These are phyloP conservation scores for Termitomyces sp. DNA, from an alignment of 768 basidiomycete genomes.

Conservation along the genomic window DNA sequence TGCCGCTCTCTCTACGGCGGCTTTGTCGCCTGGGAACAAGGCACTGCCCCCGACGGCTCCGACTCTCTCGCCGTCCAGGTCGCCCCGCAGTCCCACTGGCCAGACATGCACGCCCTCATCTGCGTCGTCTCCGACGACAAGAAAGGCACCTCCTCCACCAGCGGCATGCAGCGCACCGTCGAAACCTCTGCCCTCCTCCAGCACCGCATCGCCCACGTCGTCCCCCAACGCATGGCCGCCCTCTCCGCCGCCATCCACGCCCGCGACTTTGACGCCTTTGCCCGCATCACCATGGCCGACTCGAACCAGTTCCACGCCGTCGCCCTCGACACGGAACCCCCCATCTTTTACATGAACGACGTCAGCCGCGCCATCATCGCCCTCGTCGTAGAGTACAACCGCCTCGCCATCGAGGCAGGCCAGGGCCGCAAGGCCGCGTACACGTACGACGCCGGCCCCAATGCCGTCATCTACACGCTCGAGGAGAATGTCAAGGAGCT, in stretches of 20 bases:
- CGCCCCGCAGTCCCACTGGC: constrained; percentile 86
- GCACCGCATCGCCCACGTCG: constrained; percentile 82
- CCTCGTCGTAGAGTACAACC: constrained; percentile 89
- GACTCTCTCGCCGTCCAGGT: constrained; percentile 89
- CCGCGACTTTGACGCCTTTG: constrained; percentile 86
- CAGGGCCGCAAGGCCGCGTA: constrained; percentile 81
- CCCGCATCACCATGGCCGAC: constrained; percentile 91
- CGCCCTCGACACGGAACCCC: constrained; percentile 92
- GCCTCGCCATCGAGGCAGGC: constrained; percentile 54
- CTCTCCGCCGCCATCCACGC: constrained; percentile 77
- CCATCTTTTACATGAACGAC: constrained; percentile 99
- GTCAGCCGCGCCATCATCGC: constrained; percentile 90
- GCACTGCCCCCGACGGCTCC: constrained; percentile 55
- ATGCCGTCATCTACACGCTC: constrained; percentile 93
- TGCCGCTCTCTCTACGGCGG: constrained; percentile 97
- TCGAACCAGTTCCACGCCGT: constrained; percentile 99
- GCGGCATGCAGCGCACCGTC: constrained; percentile 97
- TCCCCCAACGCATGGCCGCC: constrained; percentile 78
- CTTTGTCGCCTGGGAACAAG: constrained; percentile 93
- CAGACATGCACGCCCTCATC: constrained; percentile 93
- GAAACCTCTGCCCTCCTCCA: constrained; percentile 85
- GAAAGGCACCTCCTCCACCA: constrained; percentile 91
- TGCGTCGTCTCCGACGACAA: constrained; percentile 95
- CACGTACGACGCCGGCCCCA: constrained; percentile 98
- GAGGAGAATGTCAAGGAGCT: constrained; percentile 76